Evolutionary conservation across 148 eudicot species (phyloP).

Genomic region (Talinum fruticosum): DNA sequence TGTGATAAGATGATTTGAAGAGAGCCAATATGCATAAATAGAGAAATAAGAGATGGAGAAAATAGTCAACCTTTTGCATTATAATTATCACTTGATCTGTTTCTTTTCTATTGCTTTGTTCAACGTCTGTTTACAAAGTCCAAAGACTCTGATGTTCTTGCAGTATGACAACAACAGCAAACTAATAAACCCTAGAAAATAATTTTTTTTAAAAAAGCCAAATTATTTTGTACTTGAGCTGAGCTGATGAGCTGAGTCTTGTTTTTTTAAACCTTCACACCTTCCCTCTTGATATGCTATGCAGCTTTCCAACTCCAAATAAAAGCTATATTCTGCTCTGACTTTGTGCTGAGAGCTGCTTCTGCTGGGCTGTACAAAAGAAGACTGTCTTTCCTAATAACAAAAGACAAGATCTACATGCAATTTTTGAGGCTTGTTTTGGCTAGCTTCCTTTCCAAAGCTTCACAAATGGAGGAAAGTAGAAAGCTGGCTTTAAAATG

Average conservation of each 20-base stretch:
- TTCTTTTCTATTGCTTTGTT: constrained; percentile 22
- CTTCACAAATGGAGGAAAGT: constrained; percentile 17
- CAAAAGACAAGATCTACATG: constrained; percentile 11
- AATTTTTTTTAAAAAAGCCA: not conserved
- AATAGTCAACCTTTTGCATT: constrained; percentile 3
- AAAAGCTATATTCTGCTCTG: constrained; percentile 18
- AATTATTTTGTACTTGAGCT: constrained; percentile 27
- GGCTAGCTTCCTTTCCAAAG: constrained; percentile 4
- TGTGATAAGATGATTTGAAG: not conserved
- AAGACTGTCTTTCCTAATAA: constrained; percentile 14
- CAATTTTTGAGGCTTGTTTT: constrained; percentile 19
- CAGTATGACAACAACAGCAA: constrained; percentile 14
- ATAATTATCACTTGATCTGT: constrained; percentile 13
- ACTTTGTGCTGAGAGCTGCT: too few species aligned
- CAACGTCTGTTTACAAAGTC: constrained; percentile 24
- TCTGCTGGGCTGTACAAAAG: constrained; percentile 28
- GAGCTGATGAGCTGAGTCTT: constrained; percentile 18
- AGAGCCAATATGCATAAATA: not conserved
- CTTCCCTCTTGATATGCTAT: constrained; percentile 18
- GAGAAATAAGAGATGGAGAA: not conserved
- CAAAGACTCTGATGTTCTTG: constrained; percentile 10
- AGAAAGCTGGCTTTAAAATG: not conserved
- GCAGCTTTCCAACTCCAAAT: constrained; percentile 22
- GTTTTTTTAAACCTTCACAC: constrained; percentile 30
- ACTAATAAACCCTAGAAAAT: constrained; percentile 10